Evolutionary conservation across 2,329 filamentous ascomycete genomes (phyloP).

Genomic region (Fusarium cicatricum): DNA sequence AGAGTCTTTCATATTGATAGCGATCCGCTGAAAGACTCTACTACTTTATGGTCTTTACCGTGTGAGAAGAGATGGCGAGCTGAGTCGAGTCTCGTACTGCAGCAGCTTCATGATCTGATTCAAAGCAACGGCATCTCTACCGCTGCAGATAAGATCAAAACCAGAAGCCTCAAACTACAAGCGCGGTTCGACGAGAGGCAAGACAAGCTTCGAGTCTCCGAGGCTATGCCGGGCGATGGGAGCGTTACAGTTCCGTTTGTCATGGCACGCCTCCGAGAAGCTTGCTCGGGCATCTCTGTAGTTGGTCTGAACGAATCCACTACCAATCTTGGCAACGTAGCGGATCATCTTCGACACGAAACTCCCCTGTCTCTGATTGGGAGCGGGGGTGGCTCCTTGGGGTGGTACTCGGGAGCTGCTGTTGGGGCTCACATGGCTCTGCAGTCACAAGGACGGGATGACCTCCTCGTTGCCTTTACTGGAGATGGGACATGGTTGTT

Average conservation of each 20-base stretch:
- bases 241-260: not conserved
- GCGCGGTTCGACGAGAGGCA: not conserved
- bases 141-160: not conserved
- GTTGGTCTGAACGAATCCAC: not conserved
- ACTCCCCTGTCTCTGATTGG: not conserved
- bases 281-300: not conserved
- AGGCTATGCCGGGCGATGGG: not conserved
- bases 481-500: slow-evolving; percentile 27
- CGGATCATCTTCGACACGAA: not conserved
- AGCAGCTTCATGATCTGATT: not conserved
- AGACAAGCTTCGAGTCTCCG: not conserved
- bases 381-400: slow-evolving; percentile 11
- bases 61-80: slow-evolving; percentile 19
- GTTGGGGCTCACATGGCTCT: not conserved
- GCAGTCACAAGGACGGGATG: not conserved
- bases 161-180: not conserved
- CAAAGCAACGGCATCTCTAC: not conserved
- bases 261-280: not conserved
- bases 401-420: slow-evolving; percentile 1
- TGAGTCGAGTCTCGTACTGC: not conserved
- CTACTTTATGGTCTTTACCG: slow-evolving; percentile 15
- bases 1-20: slow-evolving; percentile 22
- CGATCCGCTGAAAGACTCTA: slow-evolving; percentile 17
- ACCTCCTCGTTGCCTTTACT: slow-evolving; percentile 4
- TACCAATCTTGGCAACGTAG: slow-evolving; percentile 1